These are phyloP conservation scores for Artemisia argyi DNA, from an alignment of 129 eudicot genomes.

Conservation along the genomic window DNA sequence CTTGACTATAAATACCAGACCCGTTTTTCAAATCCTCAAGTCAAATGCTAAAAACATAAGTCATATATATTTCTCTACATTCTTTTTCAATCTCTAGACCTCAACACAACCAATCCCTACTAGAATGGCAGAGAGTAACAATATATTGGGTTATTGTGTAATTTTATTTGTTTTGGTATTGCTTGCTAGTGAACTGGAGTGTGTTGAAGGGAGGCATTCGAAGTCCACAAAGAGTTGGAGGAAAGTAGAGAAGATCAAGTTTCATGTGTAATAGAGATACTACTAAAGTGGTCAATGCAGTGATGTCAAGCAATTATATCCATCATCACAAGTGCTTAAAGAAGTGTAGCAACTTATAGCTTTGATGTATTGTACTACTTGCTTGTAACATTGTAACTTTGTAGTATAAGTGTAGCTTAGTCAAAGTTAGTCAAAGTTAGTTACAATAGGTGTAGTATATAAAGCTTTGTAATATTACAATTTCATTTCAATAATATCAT, in stretches of 20 bases:
- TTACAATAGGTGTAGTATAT: too few species aligned
- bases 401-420: too few species aligned
- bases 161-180: constrained; percentile 20
- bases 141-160: constrained; percentile 14
- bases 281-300: too few species aligned
- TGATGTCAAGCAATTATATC: too few species aligned
- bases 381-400: too few species aligned
- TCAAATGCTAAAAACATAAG: constrained; percentile 9
- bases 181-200: constrained; percentile 21
- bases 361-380: too few species aligned
- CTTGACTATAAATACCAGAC: constrained; percentile 18
- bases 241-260: constrained; percentile 5
- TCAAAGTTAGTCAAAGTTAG: too few species aligned
- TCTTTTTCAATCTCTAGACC: background rate
- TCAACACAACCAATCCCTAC: background rate
- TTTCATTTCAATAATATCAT: too few species aligned
- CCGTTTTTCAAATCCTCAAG: background rate
- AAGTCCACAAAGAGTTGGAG: constrained; percentile 8
- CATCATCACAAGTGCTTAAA: too few species aligned
- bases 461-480: too few species aligned
- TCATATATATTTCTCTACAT: background rate
- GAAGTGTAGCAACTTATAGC: too few species aligned
- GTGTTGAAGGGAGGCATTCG: constrained; percentile 23
- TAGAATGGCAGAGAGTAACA: constrained; percentile 25
- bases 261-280: too few species aligned